Evolutionary conservation across 2,329 filamentous ascomycete genomes (phyloP), one percentile per base, ranked within the genome.

Genomic region (Aspergillus tanneri): DNA sequence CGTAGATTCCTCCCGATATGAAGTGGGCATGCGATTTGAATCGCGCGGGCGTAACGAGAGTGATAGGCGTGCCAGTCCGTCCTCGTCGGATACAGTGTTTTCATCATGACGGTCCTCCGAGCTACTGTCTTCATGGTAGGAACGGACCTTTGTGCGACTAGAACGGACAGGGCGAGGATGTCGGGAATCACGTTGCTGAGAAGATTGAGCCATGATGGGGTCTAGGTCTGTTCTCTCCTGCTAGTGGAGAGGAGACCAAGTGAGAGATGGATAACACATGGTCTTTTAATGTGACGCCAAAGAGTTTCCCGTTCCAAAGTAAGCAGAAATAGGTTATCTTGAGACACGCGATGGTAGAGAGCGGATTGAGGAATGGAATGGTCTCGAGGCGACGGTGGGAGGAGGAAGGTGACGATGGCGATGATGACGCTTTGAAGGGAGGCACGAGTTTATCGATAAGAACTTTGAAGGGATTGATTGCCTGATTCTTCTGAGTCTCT

Each of bases 111-210:
- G 61, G 11, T 65, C 61, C 12, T 67, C 64, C 3, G 66, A 67
- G 10, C 60, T 58, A 41, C 61, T 66, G 14, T 68, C 64, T 54
- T 72, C 70, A 28, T 68, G 61, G 43, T 73, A 73, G 22, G 68
- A 66, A 34, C 62, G 52, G 22, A 72, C 64, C 43, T 58, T 60
- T 7, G 59, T 65, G 46, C 69, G 68, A 53, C 55, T 68, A 22
- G 62, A 60, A 23, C 70, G 68, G 30, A 69, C 47, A 14, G 69
- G 69, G 10, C 66, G 65, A 42, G 65, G 60, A 42, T 56, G 58
- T 28, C 50, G 56, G 14, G 52, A 48, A 4, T 57, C 39, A 25
- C 52, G 53, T 24, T 53, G 52, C 35, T 56, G 51, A 32, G 58
- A 45, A 21, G 59, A 50, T 30, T 57, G 60, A 49, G 66, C 61